These are phyloP conservation scores for Aspergillus fijiensis DNA, from an alignment of 2,329 filamentous ascomycete genomes.

Conservation along the genomic window DNA sequence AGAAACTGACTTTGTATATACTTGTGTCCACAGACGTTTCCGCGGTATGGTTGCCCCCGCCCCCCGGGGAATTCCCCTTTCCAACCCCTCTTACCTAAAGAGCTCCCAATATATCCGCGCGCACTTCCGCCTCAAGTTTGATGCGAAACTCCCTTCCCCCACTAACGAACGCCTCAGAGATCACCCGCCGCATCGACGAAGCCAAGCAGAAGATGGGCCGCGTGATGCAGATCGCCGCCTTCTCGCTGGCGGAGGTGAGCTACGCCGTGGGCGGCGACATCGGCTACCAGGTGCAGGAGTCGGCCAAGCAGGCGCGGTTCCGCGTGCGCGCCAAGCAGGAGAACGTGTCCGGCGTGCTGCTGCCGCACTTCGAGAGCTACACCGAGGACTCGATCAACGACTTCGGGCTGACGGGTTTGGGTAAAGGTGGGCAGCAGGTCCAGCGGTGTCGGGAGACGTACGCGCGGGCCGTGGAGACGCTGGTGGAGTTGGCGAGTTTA, in stretches of 20 bases:
- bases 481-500: slow-evolving; percentile 91
- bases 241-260: slow-evolving; percentile 94
- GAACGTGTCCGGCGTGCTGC: slow-evolving; percentile 94
- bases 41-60: slow-evolving; percentile 61
- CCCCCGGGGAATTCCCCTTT: slow-evolving; percentile 3
- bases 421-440: slow-evolving; percentile 96
- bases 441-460: slow-evolving; percentile 95
- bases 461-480: slow-evolving; percentile 87
- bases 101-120: not conserved
- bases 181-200: slow-evolving; percentile 95
- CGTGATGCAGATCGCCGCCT: slow-evolving; percentile 98
- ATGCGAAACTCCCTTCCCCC: slow-evolving; percentile 10
- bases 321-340: slow-evolving; percentile 93
- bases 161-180: slow-evolving; percentile 60
- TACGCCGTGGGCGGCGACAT: slow-evolving; percentile 96
- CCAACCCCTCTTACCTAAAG: not conserved
- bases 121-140: not conserved
- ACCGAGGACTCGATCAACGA: slow-evolving; percentile 87
- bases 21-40: slow-evolving; percentile 64
- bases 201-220: slow-evolving; percentile 99
- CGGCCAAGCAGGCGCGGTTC: slow-evolving; percentile 88
- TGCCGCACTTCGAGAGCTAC: slow-evolving; percentile 92
- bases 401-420: slow-evolving; percentile 91
- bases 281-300: slow-evolving; percentile 95
- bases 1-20: too few relatives aligned